Base-by-base conservation (phyloP, 2,329 filamentous ascomycete genomes). In the Ophiostoma himal-ulmi region DNA sequence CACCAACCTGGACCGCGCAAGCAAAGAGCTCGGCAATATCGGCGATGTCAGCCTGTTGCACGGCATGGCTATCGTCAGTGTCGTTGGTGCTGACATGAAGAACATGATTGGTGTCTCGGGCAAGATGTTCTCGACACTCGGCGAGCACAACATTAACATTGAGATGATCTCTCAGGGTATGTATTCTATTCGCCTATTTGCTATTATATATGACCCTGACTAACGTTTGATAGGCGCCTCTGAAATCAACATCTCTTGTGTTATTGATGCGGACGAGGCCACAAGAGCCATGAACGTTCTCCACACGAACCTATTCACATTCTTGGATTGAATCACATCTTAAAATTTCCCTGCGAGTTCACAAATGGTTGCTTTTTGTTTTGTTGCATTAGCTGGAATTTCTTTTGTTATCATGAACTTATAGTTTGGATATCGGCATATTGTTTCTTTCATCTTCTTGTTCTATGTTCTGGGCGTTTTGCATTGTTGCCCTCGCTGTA, bases 141-240 rank as follows among this genome's bases (percentile, higher is more conserved):
- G 95, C 62, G 92, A 97, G 78, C 91, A 97, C 78, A 91, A 92
- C 76, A 89, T 99, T 77, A 99, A 99, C 79, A 93, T 99, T 75
- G 95, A 99, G 82, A 99, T 99, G 95, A 99, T 99, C 75, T 97
- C 93, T 34, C 95, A 99, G 82, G 95, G 95, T 94, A 84, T 77
- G 84, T 34, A 26, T 44, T 48, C 3, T 70, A 13, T 39, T 13
- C 41, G 30, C 14, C 14, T 69, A n/a, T 48, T 26, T 37, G 7
- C 11, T 54, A n/a, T 17, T 39, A 75, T 71, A 5, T 14, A 36
- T 64, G 13, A 64, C 20, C 14, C 60, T 11, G 57, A 64, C 39
- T 64, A 41, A 62, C 26, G 54, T 5, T 39, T 1, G 30, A 1
- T 75, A 96, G 93, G 94, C 76, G 95, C 95, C 36, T 97, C 94